Evolutionary conservation across 2,329 filamentous ascomycete species (phyloP).

Genomic region (Thermothelomyces thermophilus): DNA sequence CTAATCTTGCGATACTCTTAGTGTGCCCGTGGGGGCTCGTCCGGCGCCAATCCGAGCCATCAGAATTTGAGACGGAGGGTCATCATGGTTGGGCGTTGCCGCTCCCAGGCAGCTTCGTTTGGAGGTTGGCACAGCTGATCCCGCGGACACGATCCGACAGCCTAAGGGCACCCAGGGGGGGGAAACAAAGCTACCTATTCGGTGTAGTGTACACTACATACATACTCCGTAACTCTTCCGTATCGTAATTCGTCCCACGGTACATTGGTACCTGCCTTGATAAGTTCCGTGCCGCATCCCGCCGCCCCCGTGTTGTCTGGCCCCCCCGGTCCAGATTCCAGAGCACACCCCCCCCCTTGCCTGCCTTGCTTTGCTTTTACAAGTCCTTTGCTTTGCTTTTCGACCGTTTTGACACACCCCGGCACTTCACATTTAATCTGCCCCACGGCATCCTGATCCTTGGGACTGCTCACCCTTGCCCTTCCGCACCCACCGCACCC

Average conservation of each 20-base stretch:
- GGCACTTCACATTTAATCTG: constrained; percentile 21
- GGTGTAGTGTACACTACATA: no score
- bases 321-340: background rate
- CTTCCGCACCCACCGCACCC: constrained; percentile 6
- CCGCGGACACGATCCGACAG: constrained; percentile 6
- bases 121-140: constrained; percentile 1
- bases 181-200: background rate
- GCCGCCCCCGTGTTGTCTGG: constrained; percentile 16
- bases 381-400: constrained; percentile 11
- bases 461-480: constrained; percentile 22
- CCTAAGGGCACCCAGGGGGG: background rate
- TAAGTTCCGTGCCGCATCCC: constrained; percentile 18
- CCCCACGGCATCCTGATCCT: constrained; percentile 25
- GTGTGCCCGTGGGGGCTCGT: constrained; percentile 14
- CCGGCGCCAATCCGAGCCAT: constrained; percentile 16
- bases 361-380: constrained; percentile 1
- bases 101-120: constrained; percentile 3
- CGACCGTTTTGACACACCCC: background rate
- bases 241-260: no score
- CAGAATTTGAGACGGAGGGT: constrained; percentile 6
- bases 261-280: background rate
- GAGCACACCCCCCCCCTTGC: background rate
- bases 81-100: constrained; percentile 16
- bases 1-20: background rate
- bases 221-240: no score